phyloP scores from a whole-genome alignment of 352 stramenopile genomes.

The Phytopythium cucurbitacearum region DNA sequence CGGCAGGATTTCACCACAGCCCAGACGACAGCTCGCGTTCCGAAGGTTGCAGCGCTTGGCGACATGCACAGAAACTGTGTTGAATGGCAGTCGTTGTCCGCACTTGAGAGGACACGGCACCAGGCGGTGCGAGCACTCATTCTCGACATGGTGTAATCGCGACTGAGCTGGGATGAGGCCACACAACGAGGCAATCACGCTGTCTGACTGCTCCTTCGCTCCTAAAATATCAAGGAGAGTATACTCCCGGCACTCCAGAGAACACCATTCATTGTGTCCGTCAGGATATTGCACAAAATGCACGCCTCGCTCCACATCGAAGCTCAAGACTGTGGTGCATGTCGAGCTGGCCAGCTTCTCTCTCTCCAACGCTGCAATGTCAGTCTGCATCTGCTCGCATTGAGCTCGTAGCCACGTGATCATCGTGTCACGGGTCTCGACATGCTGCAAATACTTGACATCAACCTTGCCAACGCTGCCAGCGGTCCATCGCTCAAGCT shows the following conservation, averaged over 20 bases:
- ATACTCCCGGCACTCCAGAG: conserved; percentile 35
- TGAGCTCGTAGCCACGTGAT: conserved; percentile 14
- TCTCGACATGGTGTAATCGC: conserved; percentile 16
- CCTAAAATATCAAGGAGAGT: conserved; percentile 18
- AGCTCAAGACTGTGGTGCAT: conserved; percentile 3
- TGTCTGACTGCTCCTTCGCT: not conserved
- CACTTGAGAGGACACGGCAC: conserved; percentile 60
- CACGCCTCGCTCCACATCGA: not conserved
- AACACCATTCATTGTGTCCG: conserved; percentile 41
- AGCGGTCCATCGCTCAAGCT: not conserved
- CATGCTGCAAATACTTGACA: conserved; percentile 1
- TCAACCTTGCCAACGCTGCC: not conserved
- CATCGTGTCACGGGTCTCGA: conserved; percentile 6
- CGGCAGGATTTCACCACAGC: conserved; percentile 46
- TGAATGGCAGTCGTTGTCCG: conserved; percentile 41
- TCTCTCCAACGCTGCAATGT: conserved; percentile 3
- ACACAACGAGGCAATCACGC: conserved; percentile 17
- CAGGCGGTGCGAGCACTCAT: conserved; percentile 43
- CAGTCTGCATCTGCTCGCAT: conserved; percentile 2
- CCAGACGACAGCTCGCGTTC: conserved; percentile 50
- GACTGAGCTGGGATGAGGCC: conserved; percentile 10
- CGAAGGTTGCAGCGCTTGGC: conserved; percentile 58
- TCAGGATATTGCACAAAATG: conserved; percentile 59
- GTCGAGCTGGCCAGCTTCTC: not conserved
- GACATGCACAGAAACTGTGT: conserved; percentile 36